Conservation (phyloP, 495 filamentous ascomycete genomes). For the Cryomyces antarcticus region DNA sequence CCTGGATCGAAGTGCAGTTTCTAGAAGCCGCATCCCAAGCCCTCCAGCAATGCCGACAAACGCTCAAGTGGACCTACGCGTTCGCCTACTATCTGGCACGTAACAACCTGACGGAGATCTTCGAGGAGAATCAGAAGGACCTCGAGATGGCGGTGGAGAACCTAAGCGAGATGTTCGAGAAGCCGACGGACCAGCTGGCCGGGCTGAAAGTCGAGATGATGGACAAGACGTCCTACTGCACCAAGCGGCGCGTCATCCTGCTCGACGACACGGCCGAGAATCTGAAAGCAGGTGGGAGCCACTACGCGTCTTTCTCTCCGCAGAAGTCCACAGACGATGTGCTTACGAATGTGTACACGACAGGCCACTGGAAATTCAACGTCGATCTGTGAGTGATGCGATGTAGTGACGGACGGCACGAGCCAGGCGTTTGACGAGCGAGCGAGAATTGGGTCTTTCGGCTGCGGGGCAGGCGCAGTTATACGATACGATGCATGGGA, state of each 20-base stretch:
- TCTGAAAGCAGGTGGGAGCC: constrained; percentile 54
- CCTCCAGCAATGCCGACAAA: constrained; percentile 88
- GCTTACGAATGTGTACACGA: too few relatives aligned
- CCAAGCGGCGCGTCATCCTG: constrained; percentile 71
- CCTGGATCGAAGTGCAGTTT: constrained; percentile 98
- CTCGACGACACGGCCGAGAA: constrained; percentile 82
- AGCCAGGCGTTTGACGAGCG: too few relatives aligned
- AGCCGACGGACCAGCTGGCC: constrained; percentile 64
- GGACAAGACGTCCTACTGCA: constrained; percentile 95
- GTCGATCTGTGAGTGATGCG: too few relatives aligned
- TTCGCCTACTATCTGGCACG: constrained; percentile 92
- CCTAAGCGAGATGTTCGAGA: constrained; percentile 94
- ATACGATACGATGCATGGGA: too few relatives aligned
- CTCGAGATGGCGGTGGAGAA: constrained; percentile 91
- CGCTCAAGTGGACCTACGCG: constrained; percentile 96
- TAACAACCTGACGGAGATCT: constrained; percentile 92
- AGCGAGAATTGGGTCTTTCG: too few relatives aligned
- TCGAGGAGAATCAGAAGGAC: constrained; percentile 97
- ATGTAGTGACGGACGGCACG: too few relatives aligned
- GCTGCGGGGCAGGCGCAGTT: too few relatives aligned
- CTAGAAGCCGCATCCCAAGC: constrained; percentile 81
- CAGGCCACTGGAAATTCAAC: too few relatives aligned
- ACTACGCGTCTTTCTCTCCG: too few relatives aligned
- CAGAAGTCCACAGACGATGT: too few relatives aligned
- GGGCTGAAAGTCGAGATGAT: constrained; percentile 88